Evolutionary conservation across 345 rosid genomes (phyloP), one percentile per base, ranked within the genome.

Genomic region (Lumnitzera racemosa): DNA sequence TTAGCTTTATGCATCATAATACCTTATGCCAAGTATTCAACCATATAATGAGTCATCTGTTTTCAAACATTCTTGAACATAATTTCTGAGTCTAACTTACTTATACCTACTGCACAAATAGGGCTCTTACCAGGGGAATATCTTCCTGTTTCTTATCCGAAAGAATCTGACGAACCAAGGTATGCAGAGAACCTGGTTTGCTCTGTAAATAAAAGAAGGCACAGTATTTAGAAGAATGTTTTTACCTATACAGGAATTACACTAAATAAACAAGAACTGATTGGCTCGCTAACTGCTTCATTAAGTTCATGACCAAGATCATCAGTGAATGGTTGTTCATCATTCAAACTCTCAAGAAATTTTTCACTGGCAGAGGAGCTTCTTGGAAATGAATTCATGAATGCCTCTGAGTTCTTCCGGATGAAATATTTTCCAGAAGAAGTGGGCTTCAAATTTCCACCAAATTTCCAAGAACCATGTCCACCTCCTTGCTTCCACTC

Each of bases 401-500:
- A 89, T 2, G 81, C 85, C 57, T 91, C 98, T 9, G 83, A 55
- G 25, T 70, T 79, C 72, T 80, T 92, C 43, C 94, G 78, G 15
- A 76, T 55, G 63, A 89, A 92, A 1, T 76, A 74, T 66, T 82
- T 90, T 46, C 68, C 77, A 12, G 70, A 70, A 25, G 65, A 31
- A 47, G 68, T 20, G 20, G 82, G 78, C 57, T 83, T 94, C 59
- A 68, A 58, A 64, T 67, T 88, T 53, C 74, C 83, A 36, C 77
- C 82, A 52, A 75, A 79, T 61, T 86, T 89, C 91, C 89, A 89
- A 0, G 79, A 62, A 54, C 97, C 95, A 55, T 61, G 62, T 49
- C 78, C 97, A 69, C 95, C 97, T 23, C 66, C 74, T 54, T 74
- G 77, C 74, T 85, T 92, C 97, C 98, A 89, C 27, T 85, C 96